Percentiles rank a stretch among this genome's conserved stretches.
These are phyloP conservation scores for Neofusicoccum umdonicola DNA, from an alignment of 2,329 filamentous ascomycete genomes.

Conservation along the genomic window DNA sequence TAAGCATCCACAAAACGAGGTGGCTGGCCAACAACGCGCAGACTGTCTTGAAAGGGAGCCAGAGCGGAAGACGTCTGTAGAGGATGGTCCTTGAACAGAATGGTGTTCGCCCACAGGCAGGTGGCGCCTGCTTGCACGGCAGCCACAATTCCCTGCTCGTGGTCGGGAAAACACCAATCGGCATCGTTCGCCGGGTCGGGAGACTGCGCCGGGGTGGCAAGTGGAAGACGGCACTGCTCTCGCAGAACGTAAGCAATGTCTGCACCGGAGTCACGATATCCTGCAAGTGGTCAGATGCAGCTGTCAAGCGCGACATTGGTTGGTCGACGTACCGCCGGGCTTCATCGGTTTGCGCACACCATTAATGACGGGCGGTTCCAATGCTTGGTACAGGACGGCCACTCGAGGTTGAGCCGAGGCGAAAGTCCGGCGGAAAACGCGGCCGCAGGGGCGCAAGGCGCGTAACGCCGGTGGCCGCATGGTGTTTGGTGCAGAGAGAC, in stretches of 20 bases:
- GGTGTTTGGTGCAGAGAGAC: background rate
- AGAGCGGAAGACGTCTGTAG: slow-evolving; percentile 44
- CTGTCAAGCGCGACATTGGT: background rate
- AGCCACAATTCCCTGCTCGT: slow-evolving; percentile 97
- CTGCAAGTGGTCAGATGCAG: slow-evolving; percentile 26
- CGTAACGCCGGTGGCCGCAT: background rate
- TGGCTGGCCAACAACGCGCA: slow-evolving; percentile 48
- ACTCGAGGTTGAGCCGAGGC: slow-evolving; percentile 27
- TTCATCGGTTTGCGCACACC: slow-evolving; percentile 51
- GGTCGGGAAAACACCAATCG: slow-evolving; percentile 90
- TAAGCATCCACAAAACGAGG: slow-evolving; percentile 48
- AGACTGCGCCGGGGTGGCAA: slow-evolving; percentile 32
- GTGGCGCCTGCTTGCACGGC: slow-evolving; percentile 85
- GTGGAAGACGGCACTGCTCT: slow-evolving; percentile 26
- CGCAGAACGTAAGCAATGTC: slow-evolving; percentile 48
- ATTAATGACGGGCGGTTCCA: slow-evolving; percentile 48
- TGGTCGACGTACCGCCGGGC: slow-evolving; percentile 39
- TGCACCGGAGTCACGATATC: slow-evolving; percentile 50
- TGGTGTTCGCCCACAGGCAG: slow-evolving; percentile 53
- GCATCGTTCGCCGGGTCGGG: slow-evolving; percentile 64
- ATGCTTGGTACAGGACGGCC: slow-evolving; percentile 48
- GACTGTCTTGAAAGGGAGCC: slow-evolving; percentile 25
- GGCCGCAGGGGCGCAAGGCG: background rate
- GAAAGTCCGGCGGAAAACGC: background rate
- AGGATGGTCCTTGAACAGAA: slow-evolving; percentile 50